Base-by-base conservation (phyloP, 192 early-diverging fungal genomes). In the Coemansia sp. region DNA sequence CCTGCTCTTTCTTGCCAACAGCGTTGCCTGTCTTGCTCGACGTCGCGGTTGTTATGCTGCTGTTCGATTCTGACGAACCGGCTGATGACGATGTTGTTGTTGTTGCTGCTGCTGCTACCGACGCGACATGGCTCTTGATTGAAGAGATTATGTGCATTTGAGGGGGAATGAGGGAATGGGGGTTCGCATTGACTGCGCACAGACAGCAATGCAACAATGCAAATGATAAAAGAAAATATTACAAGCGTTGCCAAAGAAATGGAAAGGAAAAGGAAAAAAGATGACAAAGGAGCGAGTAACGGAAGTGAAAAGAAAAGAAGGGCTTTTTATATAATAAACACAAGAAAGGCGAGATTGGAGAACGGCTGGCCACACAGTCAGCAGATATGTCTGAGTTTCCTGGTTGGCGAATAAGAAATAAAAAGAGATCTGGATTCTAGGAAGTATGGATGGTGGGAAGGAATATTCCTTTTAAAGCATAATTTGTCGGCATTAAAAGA, bases 41-140 rank as follows among this genome's bases (percentile, higher is more conserved):
- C 18, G 30, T 10, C 12, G 31, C 55, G 30, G 30, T 57, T 29
- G 18, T 33, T 31, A 35, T 45, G 42, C 59, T 57, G 55, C 30
- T 57, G 55, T 18, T 57, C 18, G 63, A 34, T 57, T 31, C 55
- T 16, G 30, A 57, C 7, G 55, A 18, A 6, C 55, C 55, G 16
- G 26, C 55, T 57, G 59, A 4, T 21, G 67, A 29, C 42, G 63
- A 7, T 59, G 35, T 15, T 18, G 58, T 12, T 51, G 48, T 8
- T 51, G 46, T 9, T 49, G 48, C 23, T 51, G 55, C 64, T 30
- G 59, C 43, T 33, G 71, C 71, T 37, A 46, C 71, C 45, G 46
- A 57, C 45, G 64, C 55, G 40, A 72, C 64, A 61, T 72, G 71
- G 49, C 66, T 59, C 61, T 72, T 72, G 28, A 72, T 67, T 21